phyloP scores from a whole-genome alignment of 495 filamentous ascomycete species.

The Trichodelitschia bisporula region DNA sequence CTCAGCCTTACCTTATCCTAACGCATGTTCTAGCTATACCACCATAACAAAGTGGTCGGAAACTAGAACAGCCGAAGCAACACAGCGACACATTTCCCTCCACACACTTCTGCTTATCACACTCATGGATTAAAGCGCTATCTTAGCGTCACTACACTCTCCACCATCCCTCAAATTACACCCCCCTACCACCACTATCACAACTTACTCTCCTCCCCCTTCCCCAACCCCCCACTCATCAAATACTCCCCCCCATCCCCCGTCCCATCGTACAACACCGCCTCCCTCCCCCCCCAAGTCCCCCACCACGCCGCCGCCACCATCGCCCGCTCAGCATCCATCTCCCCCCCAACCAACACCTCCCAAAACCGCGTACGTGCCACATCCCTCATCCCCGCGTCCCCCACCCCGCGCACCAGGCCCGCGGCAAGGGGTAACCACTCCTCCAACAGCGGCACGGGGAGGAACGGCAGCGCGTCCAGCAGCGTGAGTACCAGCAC shows the following conservation, averaged over 20 bases:
- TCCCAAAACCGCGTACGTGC: slow-evolving; percentile 68
- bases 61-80: too few species aligned
- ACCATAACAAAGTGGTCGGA: too few species aligned
- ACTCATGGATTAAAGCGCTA: too few species aligned
- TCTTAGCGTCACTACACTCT: too few species aligned
- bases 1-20: too few species aligned
- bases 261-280: slow-evolving; percentile 26
- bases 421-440: slow-evolving; percentile 52
- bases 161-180: too few species aligned
- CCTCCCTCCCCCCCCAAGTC: slow-evolving; percentile 39
- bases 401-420: slow-evolving; percentile 35
- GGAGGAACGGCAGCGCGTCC: slow-evolving; percentile 56
- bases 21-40: too few species aligned
- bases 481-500: slow-evolving; percentile 56
- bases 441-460: slow-evolving; percentile 42
- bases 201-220: slow-evolving; percentile 10
- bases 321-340: slow-evolving; percentile 70
- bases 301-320: slow-evolving; percentile 78
- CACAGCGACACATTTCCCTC: too few species aligned
- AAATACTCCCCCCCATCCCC: slow-evolving; percentile 15
- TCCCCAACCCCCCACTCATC: slow-evolving; percentile 34
- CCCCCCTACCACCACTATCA: too few species aligned
- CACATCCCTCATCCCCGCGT: slow-evolving; percentile 33
- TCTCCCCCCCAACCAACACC: slow-evolving; percentile 57
- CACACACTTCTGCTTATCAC: too few species aligned